Evolutionary conservation across 305 asterid genomes (phyloP).

Genomic region (Solanum hybrid): DNA sequence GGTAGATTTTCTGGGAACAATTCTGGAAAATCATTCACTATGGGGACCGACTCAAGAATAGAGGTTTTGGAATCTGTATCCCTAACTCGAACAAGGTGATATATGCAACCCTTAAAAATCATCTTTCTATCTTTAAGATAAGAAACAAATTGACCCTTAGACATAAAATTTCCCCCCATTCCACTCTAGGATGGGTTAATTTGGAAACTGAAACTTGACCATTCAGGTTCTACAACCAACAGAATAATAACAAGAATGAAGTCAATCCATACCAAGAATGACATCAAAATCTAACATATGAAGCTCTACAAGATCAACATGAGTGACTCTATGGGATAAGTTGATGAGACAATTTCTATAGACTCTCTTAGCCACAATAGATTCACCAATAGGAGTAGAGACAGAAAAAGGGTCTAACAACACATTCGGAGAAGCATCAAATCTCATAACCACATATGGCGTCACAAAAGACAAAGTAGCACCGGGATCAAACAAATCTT

Average conservation of each 20-base stretch:
- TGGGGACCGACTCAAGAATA: not conserved
- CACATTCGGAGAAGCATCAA: not conserved
- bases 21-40: too few species aligned
- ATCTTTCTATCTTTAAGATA: too few species aligned
- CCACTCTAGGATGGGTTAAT: not conserved
- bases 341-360: not conserved
- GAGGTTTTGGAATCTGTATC: not conserved
- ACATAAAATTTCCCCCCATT: not conserved
- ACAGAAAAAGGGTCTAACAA: not conserved
- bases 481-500: too few species aligned
- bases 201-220: not conserved
- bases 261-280: not conserved
- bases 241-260: not conserved
- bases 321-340: not conserved
- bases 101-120: too few species aligned
- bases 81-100: too few species aligned
- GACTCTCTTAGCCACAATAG: not conserved
- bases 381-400: not conserved
- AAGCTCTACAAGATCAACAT: not conserved
- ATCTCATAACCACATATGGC: not conserved
- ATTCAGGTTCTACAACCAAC: not conserved
- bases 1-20: not conserved
- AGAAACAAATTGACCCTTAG: not conserved
- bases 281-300: too few species aligned
- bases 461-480: not conserved